Evolutionary conservation across 1,139 yeast genomes (phyloP), one percentile per base, ranked within the genome.

Genomic region (Spencermartinsiella ligniputridi): DNA sequence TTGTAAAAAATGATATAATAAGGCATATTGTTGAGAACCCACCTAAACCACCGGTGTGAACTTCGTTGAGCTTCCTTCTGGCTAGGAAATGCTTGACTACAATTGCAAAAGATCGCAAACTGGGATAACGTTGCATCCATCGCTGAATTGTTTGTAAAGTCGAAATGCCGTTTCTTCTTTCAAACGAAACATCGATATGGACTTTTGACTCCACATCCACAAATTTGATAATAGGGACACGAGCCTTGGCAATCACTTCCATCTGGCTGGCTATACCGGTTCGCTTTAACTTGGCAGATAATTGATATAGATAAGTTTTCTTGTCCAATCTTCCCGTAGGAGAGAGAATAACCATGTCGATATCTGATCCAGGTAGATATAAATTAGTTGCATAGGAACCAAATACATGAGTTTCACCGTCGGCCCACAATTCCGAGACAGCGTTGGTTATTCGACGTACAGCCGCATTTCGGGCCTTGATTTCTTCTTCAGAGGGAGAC

Each of bases 321-420:
- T 75, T 77, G 52, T 81, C 94, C 60, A 83, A 82, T 53, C 76
- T 76, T 2, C 85, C 83, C 2, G 72, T 63, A 15, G 72, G 68
- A 9, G 96, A 84, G 6, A 83, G 71, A 21, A 94, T 77, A 36
- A 90, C 97, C 82, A 94, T 82, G 66, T 94, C 99, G 29, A 94
- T 89, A 70, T 94, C 99, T 0, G 97, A 88, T 1, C 96, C 96
- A 0, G 98, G 98, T 19, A 94, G 70, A 58, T 90, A 92, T 51
- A 94, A 69, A 61, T 90, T 97, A 0, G 98, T 90, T 0, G 98
- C 97, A 63, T 80, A 87, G 0, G 97, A 89, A 0, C 99, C 99
- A 70, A 94, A 92, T 13, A 90, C 96, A 55, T 83, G 85, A 8
- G 85, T 77, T 46, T 83, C 84, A 2, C 95, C 83, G 50, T 80